Base-by-base conservation (phyloP, 306 rosid genomes). In the Purshia tridentata region DNA sequence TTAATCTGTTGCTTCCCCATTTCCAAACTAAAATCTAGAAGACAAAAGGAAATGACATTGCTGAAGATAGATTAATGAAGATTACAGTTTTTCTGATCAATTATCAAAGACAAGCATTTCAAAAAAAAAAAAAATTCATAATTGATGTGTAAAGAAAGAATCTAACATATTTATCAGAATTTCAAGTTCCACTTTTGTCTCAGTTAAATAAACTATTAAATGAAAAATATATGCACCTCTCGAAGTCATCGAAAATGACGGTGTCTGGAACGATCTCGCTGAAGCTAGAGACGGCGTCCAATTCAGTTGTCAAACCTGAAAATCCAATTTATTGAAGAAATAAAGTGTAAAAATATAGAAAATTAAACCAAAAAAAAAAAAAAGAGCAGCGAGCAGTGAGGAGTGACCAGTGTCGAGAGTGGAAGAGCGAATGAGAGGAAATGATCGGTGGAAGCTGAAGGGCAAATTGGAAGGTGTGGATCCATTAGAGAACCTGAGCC, bases 231-330 rank as follows among this genome's bases (percentile, higher is more conserved):
- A 40, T 0, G 16, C 56, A 89, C 98, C 76, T 86, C 81, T 91
- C 86, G 70, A 94, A 94, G 76, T 94, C 98, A 82, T 94, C 98
- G 84, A 94, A 91, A 76, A 94, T 81, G 74, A 94, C 98, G 18
- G 96, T 89, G 86, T 94, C 98, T 0, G 98, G 98, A 77, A 94
- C 98, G 86, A 94, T 91, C 92, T 91, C 92, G 58, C 98, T 94
- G 88, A 88, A 94, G 70, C 82, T 70, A 6, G 97, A 91, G 3
- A 94, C 96, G 23, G 90, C 87, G 18, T 94, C 96, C 73, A 94
- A 85, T 84, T 91, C 97, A 69, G 90, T 89, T 35, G 75, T 77
- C 1, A 83, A 52, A 70, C 86, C 98, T 92, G 52, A 53, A 46
- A 42, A 22, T 55, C 22, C 13, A 81, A 73, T 52, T n/a, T 13